A percentile compares a stretch with the other conserved stretches of the same genome.
Evolutionary conservation across 176 grass and related monocot species (phyloP).

Genomic region (Thalia dealbata): DNA sequence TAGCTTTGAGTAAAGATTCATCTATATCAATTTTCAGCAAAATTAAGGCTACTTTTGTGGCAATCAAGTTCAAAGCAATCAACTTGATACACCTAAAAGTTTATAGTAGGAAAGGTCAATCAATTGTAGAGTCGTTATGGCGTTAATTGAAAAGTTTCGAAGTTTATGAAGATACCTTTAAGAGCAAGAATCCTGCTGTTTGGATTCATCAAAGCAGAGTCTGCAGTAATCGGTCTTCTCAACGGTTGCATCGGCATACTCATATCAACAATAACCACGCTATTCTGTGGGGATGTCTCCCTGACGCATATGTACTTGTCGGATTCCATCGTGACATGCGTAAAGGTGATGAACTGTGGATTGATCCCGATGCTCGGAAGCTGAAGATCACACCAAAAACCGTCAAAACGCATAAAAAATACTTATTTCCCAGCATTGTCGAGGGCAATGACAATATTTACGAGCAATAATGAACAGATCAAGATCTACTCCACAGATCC

Average conservation of each 20-base stretch:
- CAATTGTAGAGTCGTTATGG: too few relatives aligned
- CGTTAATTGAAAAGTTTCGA: not conserved
- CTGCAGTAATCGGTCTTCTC: constrained; percentile 85
- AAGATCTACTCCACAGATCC: not conserved
- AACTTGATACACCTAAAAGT: not conserved
- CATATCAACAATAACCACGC: constrained; percentile 95
- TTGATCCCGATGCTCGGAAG: constrained; percentile 85
- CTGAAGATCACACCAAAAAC: constrained; percentile 29
- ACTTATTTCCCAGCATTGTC: not conserved
- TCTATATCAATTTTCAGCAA: not conserved
- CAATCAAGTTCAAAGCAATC: not conserved
- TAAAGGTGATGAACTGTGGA: constrained; percentile 97
- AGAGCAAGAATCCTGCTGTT: constrained; percentile 93
- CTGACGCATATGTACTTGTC: constrained; percentile 98
- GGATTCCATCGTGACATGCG: constrained; percentile 97
- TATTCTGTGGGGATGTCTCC: constrained; percentile 98
- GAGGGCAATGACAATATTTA: not conserved
- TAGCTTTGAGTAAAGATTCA: not conserved
- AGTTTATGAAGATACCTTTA: constrained; percentile 45
- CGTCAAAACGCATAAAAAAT: not conserved
- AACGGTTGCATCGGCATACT: constrained; percentile 89
- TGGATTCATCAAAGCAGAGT: constrained; percentile 96
- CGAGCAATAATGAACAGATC: not conserved
- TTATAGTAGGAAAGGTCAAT: too few relatives aligned
- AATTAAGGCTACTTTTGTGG: not conserved